Evolutionary conservation across 176 grass and related monocot genomes (phyloP).

Genomic region (Microstegium vimineum): DNA sequence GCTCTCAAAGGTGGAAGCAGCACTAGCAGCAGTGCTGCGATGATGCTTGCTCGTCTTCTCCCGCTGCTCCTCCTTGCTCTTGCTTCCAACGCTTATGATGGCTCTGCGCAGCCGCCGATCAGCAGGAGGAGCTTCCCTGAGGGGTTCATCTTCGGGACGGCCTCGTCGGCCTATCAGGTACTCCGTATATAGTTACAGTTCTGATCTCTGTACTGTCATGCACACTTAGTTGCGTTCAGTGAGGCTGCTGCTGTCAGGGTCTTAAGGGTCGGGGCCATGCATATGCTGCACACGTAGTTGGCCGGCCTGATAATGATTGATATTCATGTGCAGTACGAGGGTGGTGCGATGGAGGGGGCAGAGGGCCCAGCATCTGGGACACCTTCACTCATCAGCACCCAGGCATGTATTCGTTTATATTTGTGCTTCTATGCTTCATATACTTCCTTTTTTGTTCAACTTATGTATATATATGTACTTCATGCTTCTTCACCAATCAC

Average conservation of each 20-base stretch:
- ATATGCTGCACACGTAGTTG: too few species aligned
- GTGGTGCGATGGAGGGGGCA: constrained; percentile 37
- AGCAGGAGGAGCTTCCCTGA: constrained; percentile 26
- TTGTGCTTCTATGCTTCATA: neutral
- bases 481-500: neutral
- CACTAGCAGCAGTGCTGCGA: neutral
- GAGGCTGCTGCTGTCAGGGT: too few species aligned
- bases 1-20: neutral
- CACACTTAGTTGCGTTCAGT: too few species aligned
- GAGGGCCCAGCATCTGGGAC: constrained; percentile 48
- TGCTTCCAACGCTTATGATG: neutral
- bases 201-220: too few species aligned
- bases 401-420: neutral
- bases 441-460: too few species aligned
- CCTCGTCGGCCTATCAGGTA: constrained; percentile 33
- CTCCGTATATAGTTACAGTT: neutral
- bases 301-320: neutral
- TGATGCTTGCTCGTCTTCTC: neutral
- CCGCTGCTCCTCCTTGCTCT: neutral
- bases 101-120: neutral
- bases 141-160: constrained; percentile 33
- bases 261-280: too few species aligned
- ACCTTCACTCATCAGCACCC: constrained; percentile 40
- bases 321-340: constrained; percentile 41
- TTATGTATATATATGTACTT: neutral